These are phyloP conservation scores for Tausonia pullulans DNA, from an alignment of 1,284 basidiomycete genomes.

Conservation along the genomic window DNA sequence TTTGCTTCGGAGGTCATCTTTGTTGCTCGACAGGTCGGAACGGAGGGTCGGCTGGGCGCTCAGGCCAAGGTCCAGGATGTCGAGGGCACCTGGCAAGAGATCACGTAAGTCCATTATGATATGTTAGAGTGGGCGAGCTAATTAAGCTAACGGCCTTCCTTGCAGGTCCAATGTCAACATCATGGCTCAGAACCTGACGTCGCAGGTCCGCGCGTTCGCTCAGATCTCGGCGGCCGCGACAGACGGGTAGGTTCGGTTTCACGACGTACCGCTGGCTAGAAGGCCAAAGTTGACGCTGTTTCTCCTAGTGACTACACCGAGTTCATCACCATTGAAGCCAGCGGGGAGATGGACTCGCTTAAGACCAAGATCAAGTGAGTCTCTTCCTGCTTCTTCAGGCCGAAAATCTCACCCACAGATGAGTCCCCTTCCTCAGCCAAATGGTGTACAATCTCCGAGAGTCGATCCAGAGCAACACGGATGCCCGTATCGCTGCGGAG, in stretches of 20 bases:
- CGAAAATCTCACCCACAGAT: no score
- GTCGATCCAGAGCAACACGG: constrained; percentile 97
- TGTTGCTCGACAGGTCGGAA: constrained; percentile 88
- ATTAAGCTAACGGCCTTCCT: constrained; percentile 17
- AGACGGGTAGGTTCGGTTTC: no score
- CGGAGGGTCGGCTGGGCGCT: constrained; percentile 91
- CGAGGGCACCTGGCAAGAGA: constrained; percentile 97
- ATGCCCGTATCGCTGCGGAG: constrained; percentile 94
- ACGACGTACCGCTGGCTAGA: no score
- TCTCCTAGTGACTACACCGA: constrained; percentile 73
- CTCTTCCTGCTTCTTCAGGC: not conserved
- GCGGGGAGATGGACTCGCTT: constrained; percentile 97
- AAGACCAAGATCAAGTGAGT: constrained; percentile 85
- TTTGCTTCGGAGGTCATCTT: constrained; percentile 92
- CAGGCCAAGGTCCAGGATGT: constrained; percentile 96
- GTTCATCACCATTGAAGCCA: constrained; percentile 98
- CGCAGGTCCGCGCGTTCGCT: constrained; percentile 83
- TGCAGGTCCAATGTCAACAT: constrained; percentile 78
- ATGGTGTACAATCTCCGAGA: constrained; percentile 87
- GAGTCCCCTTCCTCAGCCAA: no score
- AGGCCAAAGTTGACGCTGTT: no score
- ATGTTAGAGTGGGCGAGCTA: constrained; percentile 93
- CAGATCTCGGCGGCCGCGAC: constrained; percentile 98
- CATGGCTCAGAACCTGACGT: constrained; percentile 49
- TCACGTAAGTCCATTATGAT: constrained; percentile 59